Evolutionary conservation across 768 basidiomycete species (phyloP).

Genomic region (Suillus plorans): DNA sequence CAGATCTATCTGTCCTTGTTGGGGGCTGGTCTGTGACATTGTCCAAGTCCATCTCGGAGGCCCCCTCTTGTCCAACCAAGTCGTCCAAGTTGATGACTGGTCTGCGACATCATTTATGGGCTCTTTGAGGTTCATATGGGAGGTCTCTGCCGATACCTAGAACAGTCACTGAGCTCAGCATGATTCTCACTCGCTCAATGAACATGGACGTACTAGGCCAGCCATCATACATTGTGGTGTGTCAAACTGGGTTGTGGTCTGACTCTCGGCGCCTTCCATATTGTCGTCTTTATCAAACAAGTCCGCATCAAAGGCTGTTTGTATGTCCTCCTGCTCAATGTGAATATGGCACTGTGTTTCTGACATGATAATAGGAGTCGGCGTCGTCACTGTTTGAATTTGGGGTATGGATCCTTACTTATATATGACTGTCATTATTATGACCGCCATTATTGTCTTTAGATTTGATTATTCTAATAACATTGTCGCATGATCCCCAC

Average conservation of each 20-base stretch:
- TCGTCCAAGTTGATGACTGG: too few relatives aligned
- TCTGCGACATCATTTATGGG: neutral
- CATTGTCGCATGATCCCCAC: too few relatives aligned
- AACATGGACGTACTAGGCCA: neutral
- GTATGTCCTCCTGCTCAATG: neutral
- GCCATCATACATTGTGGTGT: neutral
- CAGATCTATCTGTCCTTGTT: neutral
- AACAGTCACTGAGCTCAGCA: neutral
- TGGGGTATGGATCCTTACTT: neutral
- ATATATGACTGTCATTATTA: too few relatives aligned
- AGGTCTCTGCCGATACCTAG: neutral
- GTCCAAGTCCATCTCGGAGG: too few relatives aligned
- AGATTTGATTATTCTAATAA: neutral
- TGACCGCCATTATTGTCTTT: neutral
- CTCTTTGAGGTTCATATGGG: neutral
- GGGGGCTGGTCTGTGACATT: neutral
- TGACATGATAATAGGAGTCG: neutral
- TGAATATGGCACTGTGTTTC: neutral
- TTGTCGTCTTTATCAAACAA: neutral
- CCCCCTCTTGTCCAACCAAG: too few relatives aligned
- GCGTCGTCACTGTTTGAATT: neutral
- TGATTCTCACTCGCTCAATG: neutral
- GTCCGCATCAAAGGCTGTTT: neutral
- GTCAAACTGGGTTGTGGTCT: neutral
- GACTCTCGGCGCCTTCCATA: neutral